Evolutionary conservation across 192 early-diverging fungal genomes (phyloP).

Genomic region (Coemansia sp.): DNA sequence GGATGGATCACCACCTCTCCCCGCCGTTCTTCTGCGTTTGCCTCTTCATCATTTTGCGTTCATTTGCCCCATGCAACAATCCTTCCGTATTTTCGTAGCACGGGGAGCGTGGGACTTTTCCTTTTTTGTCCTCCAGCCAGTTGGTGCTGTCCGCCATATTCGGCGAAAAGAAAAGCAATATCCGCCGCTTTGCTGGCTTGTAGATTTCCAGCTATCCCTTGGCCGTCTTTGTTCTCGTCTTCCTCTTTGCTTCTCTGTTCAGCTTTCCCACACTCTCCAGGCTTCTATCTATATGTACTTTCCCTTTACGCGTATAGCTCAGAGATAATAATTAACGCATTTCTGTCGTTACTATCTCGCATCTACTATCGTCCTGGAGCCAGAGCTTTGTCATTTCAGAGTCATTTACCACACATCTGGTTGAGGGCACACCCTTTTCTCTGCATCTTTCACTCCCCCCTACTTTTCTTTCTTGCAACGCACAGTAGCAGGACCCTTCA

Average conservation of each 20-base stretch:
- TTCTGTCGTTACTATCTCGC: constrained; percentile 6
- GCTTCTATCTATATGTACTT: background rate
- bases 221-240: background rate
- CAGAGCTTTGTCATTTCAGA: background rate
- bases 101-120: constrained; percentile 43
- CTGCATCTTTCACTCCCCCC: background rate
- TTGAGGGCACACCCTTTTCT: background rate
- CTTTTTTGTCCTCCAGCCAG: background rate
- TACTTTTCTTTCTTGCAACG: background rate
- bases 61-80: background rate
- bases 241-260: constrained; percentile 4
- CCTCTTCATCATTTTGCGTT: background rate
- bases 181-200: constrained; percentile 11
- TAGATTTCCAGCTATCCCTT: too few species aligned
- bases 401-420: constrained; percentile 1
- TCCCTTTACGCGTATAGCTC: background rate
- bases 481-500: constrained; percentile 6
- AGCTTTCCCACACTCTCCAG: constrained; percentile 7
- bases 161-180: background rate
- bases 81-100: background rate
- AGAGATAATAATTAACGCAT: background rate
- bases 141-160: background rate
- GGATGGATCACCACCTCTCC: background rate
- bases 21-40: background rate
- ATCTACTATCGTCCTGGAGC: background rate